Evolutionary conservation across 768 basidiomycete genomes (phyloP).

Genomic region (Serendipita sp.): DNA sequence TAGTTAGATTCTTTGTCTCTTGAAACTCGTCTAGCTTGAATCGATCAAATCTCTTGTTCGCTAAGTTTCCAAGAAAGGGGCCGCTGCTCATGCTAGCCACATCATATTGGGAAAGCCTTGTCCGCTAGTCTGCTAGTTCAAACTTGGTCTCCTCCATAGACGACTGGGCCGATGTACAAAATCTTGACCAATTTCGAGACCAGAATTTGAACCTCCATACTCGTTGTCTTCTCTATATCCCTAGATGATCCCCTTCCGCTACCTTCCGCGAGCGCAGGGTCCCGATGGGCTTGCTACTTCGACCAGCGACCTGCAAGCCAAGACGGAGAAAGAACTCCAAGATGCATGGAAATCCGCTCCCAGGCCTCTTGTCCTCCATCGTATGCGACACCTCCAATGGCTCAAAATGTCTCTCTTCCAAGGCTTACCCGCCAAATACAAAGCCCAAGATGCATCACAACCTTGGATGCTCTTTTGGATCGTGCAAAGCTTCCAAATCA

Average conservation of each 20-base stretch:
- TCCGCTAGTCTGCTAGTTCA: too few species aligned
- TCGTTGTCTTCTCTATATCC: too few species aligned
- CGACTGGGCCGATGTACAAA: too few species aligned
- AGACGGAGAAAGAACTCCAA: background rate
- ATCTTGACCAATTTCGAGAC: too few species aligned
- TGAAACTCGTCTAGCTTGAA: too few species aligned
- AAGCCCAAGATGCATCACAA: conserved; percentile 80
- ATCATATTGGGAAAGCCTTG: too few species aligned
- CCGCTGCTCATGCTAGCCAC: too few species aligned
- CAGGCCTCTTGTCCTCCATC: background rate
- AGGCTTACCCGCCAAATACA: conserved; percentile 65
- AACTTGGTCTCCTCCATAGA: too few species aligned
- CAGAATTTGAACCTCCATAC: too few species aligned
- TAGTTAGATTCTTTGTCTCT: too few species aligned
- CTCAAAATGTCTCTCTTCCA: conserved; percentile 31
- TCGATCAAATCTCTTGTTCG: too few species aligned
- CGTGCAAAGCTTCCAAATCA: conserved; percentile 60
- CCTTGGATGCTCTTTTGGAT: conserved; percentile 95
- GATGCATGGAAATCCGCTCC: background rate
- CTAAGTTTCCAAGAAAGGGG: too few species aligned
- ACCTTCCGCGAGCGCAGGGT: background rate
- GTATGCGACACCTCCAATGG: background rate
- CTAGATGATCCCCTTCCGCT: conserved; percentile 3
- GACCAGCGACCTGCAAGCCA: background rate
- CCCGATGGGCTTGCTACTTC: background rate